A percentile compares a stretch with the other conserved stretches of the same genome.
Conservation (phyloP, 2,329 filamentous ascomycete species). For the Leptographium galeiforme region DNA sequence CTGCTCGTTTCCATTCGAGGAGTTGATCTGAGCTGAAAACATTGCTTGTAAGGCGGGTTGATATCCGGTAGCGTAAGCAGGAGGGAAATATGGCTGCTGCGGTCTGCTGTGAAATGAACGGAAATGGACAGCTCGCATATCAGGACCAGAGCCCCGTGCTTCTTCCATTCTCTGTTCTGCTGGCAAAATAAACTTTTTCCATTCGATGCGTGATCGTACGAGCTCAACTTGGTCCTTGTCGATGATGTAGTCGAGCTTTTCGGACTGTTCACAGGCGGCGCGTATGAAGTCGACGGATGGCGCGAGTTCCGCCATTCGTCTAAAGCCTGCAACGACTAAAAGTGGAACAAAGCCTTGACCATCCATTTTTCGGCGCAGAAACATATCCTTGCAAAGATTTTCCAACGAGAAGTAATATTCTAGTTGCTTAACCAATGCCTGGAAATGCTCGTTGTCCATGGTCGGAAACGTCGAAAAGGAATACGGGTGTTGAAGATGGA, state of each 20-base stretch:
- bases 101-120: slow-evolving; percentile 19
- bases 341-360: slow-evolving; percentile 83
- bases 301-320: slow-evolving; percentile 62
- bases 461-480: background rate
- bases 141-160: slow-evolving; percentile 59
- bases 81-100: slow-evolving; percentile 11
- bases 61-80: slow-evolving; percentile 19
- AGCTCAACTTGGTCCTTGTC: slow-evolving; percentile 69
- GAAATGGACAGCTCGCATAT: slow-evolving; percentile 5
- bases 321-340: slow-evolving; percentile 70
- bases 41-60: slow-evolving; percentile 9
- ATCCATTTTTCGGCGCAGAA: slow-evolving; percentile 83
- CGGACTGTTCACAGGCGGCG: slow-evolving; percentile 58
- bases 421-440: slow-evolving; percentile 37
- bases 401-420: slow-evolving; percentile 97
- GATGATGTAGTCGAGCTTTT: slow-evolving; percentile 58
- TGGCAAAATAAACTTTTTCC: slow-evolving; percentile 67
- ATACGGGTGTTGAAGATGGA: slow-evolving; percentile 5
- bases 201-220: slow-evolving; percentile 59
- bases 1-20: slow-evolving; percentile 15
- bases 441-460: slow-evolving; percentile 16
- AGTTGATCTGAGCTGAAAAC: slow-evolving; percentile 15
- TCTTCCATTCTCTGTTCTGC: slow-evolving; percentile 57
- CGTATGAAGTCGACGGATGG: slow-evolving; percentile 62
- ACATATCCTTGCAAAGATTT: slow-evolving; percentile 88